Base-by-base conservation (phyloP, 495 filamentous ascomycete genomes). In the Aspergillus wentii region DNA sequence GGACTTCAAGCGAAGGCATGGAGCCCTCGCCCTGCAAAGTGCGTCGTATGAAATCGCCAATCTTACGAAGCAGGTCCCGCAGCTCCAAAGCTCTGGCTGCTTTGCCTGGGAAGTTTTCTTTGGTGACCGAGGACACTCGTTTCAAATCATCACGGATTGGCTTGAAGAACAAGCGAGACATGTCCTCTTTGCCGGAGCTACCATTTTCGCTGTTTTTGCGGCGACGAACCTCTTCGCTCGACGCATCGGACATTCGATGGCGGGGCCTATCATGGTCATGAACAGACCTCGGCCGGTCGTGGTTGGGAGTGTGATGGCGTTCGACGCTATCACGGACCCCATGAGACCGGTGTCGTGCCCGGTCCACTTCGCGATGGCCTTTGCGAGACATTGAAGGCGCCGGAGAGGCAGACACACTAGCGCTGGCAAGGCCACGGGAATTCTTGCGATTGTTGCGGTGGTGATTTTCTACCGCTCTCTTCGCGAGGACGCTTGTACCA, bases 391-490 rank as follows among this genome's bases (percentile, higher is more conserved):
- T 46, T 4, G 68, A 67, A 29, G 73, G 74, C 4, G 71, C 74
- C 8, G 74, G 74, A 17, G 71, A 75, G n/a, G 72, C 70, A 8
- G 74, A 78, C 5, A 73, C 60, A 41, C 66, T 71, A 10, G 52
- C 51, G 32, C 64, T 67, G 34, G 58, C 61, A n/a, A 62, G 49
- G 38, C 61, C 34, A 20, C 63, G 52, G 31, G 63, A 53, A 45
- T 68, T 64, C 28, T 86, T 82, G 57, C 87, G 86, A 56, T 86
- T 87, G 63, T 89, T 90, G 21, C 87, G 81, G 55, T 92, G 86
- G 49, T 92, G 88, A 39, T 90, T 92, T 44, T 89, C 86, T n/a
- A 91, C 79, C 2, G 82, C 82, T 52, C 79, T 78, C 56, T 83
- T 86, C n/a, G 83, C 85, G 21, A 74, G 80, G 16, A 65, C 51